Evolutionary conservation across 768 basidiomycete species (phyloP).

Genomic region (Boletus pseudopeckii): DNA sequence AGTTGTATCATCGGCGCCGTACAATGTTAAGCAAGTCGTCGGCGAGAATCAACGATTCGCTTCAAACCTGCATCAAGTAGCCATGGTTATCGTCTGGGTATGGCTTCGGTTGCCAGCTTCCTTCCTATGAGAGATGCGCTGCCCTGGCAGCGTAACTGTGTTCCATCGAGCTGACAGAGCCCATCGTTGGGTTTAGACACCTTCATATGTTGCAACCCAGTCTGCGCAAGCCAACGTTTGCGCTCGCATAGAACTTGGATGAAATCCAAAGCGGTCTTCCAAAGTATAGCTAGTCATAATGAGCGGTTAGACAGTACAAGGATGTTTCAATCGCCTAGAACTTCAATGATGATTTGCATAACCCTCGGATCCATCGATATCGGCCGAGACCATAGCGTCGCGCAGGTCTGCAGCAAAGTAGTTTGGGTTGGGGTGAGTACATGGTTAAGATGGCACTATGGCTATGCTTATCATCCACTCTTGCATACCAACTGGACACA

Average conservation of each 20-base stretch:
- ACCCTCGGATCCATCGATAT: background rate
- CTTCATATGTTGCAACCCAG: background rate
- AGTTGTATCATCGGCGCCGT: too few species aligned
- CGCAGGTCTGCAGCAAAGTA: too few species aligned
- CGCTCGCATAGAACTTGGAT: background rate
- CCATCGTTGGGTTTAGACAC: background rate
- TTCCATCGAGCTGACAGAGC: too few species aligned
- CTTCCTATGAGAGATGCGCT: too few species aligned
- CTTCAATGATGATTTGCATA: background rate
- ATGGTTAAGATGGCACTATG: background rate
- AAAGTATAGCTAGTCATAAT: too few species aligned
- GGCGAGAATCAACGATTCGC: background rate
- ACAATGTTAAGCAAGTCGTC: background rate
- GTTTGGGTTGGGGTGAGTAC: too few species aligned
- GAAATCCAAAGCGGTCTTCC: background rate
- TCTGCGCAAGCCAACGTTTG: background rate
- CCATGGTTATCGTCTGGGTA: background rate
- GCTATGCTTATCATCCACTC: background rate
- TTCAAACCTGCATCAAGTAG: background rate
- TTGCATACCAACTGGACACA: slow-evolving; percentile 5
- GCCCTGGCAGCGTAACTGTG: background rate
- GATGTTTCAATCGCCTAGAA: background rate
- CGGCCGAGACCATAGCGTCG: background rate
- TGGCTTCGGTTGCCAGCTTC: background rate
- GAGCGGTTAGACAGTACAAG: background rate